Conservation (phyloP, 129 eudicot species). For the Helianthus tuberosus region DNA sequence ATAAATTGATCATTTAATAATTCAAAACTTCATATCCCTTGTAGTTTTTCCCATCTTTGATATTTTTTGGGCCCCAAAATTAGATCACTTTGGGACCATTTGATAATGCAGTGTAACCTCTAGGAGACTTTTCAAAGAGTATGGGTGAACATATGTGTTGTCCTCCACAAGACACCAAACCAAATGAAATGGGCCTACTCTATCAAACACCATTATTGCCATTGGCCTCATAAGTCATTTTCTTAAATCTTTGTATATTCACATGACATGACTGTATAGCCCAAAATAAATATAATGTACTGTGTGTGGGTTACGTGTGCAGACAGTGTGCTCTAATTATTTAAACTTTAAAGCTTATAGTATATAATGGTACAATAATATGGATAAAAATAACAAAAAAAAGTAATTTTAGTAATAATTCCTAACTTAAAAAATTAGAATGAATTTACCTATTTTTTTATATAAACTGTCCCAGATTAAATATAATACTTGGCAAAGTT, state of each 20-base stretch:
- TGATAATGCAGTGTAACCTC: constrained; percentile 25
- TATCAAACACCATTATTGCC: constrained; percentile 17
- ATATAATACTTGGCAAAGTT: not conserved
- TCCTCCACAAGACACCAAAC: constrained; percentile 17
- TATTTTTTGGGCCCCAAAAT: constrained; percentile 7
- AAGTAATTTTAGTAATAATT: not conserved
- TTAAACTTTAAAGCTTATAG: not conserved
- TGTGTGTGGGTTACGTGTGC: constrained; percentile 12
- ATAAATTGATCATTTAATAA: not conserved
- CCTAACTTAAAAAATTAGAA: too few species aligned
- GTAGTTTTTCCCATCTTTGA: not conserved
- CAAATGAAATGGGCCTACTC: constrained; percentile 26
- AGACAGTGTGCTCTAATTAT: not conserved
- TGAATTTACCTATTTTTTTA: not conserved
- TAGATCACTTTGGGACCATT: constrained; percentile 34
- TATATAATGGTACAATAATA: not conserved
- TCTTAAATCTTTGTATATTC: constrained; percentile 19
- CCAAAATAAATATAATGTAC: constrained; percentile 16
- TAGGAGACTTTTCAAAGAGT: constrained; percentile 23
- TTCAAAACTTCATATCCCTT: not conserved
- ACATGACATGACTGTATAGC: constrained; percentile 12
- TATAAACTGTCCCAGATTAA: not conserved
- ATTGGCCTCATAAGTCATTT: constrained; percentile 34
- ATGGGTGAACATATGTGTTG: constrained; percentile 31
- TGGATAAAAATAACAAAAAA: not conserved